Percentiles rank a stretch among this genome's conserved stretches.
Evolutionary conservation across 495 filamentous ascomycete genomes (phyloP).

Genomic region (Penicillium verhagenii): DNA sequence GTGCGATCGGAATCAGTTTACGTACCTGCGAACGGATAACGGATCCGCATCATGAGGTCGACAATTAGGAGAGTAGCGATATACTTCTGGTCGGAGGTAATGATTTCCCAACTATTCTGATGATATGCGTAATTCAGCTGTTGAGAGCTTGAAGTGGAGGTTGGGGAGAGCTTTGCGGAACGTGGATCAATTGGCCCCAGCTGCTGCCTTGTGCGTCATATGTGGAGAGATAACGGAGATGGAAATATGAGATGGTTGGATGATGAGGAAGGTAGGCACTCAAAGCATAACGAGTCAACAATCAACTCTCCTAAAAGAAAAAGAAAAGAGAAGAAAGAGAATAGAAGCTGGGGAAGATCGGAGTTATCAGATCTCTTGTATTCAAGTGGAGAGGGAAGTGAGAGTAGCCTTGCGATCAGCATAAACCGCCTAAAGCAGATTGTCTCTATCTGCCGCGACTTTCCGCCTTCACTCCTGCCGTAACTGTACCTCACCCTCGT

Average conservation of each 20-base stretch:
- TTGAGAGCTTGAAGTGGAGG: neutral
- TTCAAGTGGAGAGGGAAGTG: neutral
- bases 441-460: constrained; percentile 13
- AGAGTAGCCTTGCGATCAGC: neutral
- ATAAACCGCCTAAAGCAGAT: neutral
- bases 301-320: neutral
- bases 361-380: neutral
- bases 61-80: neutral
- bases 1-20: constrained; percentile 7
- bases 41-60: constrained; percentile 60
- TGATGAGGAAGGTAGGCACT: neutral
- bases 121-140: neutral
- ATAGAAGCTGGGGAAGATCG: neutral
- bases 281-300: neutral
- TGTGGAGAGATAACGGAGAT: constrained; percentile 14
- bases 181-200: constrained; percentile 22
- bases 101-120: neutral
- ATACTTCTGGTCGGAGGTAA: neutral
- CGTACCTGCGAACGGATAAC: constrained; percentile 71
- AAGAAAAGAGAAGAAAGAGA: neutral
- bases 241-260: neutral
- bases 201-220: constrained; percentile 32
- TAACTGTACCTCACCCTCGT: constrained; percentile 40
- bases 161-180: constrained; percentile 3
- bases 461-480: constrained; percentile 35